Conservation (phyloP, 768 basidiomycete genomes). For the Leccinum olivaceopallidum region DNA sequence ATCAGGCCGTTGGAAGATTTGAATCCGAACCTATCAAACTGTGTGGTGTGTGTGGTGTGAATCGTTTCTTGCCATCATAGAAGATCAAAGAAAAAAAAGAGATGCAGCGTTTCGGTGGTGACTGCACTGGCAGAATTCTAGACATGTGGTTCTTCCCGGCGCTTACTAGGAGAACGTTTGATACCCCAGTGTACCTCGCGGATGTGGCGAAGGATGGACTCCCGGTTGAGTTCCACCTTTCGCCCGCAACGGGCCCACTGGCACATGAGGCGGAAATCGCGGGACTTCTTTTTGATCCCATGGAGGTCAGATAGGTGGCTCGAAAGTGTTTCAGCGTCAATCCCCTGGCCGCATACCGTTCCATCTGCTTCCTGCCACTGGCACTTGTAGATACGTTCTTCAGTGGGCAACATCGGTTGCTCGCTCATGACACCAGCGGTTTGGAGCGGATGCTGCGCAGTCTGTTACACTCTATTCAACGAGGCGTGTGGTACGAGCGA, state of each 20-base stretch:
- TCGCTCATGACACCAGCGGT: neutral
- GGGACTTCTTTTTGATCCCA: slow-evolving; percentile 5
- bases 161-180: slow-evolving; percentile 9
- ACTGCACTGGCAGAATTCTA: neutral
- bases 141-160: neutral
- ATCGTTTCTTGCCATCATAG: too few relatives aligned
- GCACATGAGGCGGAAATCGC: slow-evolving; percentile 6
- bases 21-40: slow-evolving; percentile 26
- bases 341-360: neutral
- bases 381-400: neutral
- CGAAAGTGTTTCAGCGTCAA: slow-evolving; percentile 1
- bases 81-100: too few relatives aligned
- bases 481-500: too few relatives aligned
- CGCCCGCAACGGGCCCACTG: slow-evolving; percentile 13
- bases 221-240: slow-evolving; percentile 15
- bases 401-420: neutral
- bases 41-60: too few relatives aligned
- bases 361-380: slow-evolving; percentile 9
- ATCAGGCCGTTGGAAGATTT: slow-evolving; percentile 39
- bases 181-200: slow-evolving; percentile 15
- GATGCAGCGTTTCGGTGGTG: too few relatives aligned
- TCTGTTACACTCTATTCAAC: too few relatives aligned
- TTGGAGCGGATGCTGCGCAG: too few relatives aligned
- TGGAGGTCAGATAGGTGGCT: slow-evolving; percentile 8
- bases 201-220: slow-evolving; percentile 20